Conservation (phyloP, 2,329 filamentous ascomycete genomes). For the Alternaria gaisen region DNA sequence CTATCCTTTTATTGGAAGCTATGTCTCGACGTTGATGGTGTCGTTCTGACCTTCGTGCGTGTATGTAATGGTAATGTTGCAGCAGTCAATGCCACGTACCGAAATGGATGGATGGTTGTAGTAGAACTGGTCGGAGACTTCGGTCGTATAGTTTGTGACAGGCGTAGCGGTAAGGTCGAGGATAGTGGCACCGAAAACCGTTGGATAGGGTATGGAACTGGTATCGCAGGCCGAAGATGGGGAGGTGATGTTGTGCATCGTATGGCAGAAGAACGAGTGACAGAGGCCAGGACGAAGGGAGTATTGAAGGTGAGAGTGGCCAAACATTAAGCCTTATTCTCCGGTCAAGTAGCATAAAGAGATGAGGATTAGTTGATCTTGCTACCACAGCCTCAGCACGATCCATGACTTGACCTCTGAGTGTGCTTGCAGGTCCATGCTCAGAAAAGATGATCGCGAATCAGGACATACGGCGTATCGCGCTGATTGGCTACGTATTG, state of each 20-base stretch:
- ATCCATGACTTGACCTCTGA: background rate
- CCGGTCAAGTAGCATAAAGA: background rate
- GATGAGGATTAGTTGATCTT: background rate
- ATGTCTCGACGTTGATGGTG: slow-evolving; percentile 37
- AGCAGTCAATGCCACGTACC: background rate
- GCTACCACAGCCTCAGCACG: background rate
- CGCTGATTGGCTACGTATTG: background rate
- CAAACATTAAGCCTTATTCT: background rate
- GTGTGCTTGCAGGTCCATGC: background rate
- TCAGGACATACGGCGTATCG: slow-evolving; percentile 1
- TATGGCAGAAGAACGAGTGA: background rate
- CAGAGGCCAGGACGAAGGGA: background rate
- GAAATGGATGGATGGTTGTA: slow-evolving; percentile 16
- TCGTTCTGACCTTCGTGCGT: slow-evolving; percentile 23
- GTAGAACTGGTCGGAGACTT: slow-evolving; percentile 17
- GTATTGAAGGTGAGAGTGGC: background rate
- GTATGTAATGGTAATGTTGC: background rate
- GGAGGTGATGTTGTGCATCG: background rate
- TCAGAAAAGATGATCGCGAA: background rate
- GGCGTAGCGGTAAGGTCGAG: slow-evolving; percentile 19
- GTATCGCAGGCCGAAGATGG: slow-evolving; percentile 11
- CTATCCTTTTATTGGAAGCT: slow-evolving; percentile 44
- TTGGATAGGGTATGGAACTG: slow-evolving; percentile 14
- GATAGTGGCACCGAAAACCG: slow-evolving; percentile 23
- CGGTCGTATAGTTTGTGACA: slow-evolving; percentile 21